Conservation (phyloP, 345 rosid genomes). For the Ricinus communis region DNA sequence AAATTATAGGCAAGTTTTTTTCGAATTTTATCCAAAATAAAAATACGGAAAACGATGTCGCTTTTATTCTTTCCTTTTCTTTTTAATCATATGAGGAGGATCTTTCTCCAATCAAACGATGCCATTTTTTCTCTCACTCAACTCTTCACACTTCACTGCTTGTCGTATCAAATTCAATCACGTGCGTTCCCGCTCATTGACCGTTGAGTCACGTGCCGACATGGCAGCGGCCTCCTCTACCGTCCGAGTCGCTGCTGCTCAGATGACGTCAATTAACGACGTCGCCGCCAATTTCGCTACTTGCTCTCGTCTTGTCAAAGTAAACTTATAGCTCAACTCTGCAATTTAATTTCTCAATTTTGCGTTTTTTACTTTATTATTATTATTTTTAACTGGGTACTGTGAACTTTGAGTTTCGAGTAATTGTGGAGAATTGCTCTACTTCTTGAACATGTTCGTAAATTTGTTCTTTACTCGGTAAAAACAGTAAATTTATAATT, state of each 20-base stretch:
- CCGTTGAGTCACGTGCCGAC: conserved; percentile 25
- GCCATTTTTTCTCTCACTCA: background rate
- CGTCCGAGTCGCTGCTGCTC: conserved; percentile 89
- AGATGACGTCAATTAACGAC: conserved; percentile 92
- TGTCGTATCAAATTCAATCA: too few species aligned
- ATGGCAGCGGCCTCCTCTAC: conserved; percentile 44
- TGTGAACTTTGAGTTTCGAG: background rate
- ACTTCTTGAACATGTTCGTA: too few species aligned
- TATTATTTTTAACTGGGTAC: background rate
- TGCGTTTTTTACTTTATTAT: background rate
- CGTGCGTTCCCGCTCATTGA: conserved; percentile 14
- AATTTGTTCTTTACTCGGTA: too few species aligned
- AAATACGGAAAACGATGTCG: background rate
- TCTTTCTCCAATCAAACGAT: background rate
- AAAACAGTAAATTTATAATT: too few species aligned
- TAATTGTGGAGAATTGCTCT: too few species aligned
- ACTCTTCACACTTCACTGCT: background rate
- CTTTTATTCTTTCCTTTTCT: background rate
- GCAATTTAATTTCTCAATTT: background rate
- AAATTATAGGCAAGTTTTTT: too few species aligned
- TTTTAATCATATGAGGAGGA: too few species aligned
- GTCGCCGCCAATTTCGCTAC: conserved; percentile 75
- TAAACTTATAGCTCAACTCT: conserved; percentile 24
- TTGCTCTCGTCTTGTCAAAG: conserved; percentile 87
- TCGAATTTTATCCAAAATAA: too few species aligned